phyloP scores from a whole-genome alignment of 176 grass and related monocot species.

The Musa itinerans region DNA sequence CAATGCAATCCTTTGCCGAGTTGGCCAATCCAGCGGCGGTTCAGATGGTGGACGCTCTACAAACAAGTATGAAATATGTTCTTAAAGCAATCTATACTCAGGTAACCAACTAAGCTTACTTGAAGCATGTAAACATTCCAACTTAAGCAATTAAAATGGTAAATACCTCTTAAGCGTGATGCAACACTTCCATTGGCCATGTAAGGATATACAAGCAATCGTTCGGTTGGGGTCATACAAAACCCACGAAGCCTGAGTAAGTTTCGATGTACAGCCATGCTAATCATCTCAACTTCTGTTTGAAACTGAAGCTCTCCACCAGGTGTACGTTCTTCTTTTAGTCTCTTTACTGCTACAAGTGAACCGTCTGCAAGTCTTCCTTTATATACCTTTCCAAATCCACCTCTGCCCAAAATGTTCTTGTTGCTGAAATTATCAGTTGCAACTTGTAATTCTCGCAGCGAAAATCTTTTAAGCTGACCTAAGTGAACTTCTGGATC shows the following conservation, averaged over 20 bases:
- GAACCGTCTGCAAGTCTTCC: slow-evolving; percentile 9
- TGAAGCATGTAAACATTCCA: neutral
- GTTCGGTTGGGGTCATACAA: slow-evolving; percentile 16
- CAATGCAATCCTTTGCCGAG: slow-evolving; percentile 2
- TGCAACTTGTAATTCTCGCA: slow-evolving; percentile 82
- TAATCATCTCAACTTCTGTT: slow-evolving; percentile 16
- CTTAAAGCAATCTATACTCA: neutral
- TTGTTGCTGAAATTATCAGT: slow-evolving; percentile 75
- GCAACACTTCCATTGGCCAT: slow-evolving; percentile 18
- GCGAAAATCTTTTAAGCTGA: slow-evolving; percentile 74
- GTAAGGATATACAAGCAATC: slow-evolving; percentile 13
- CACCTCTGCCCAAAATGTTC: slow-evolving; percentile 74
- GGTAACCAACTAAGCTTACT: neutral
- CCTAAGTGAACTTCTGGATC: slow-evolving; percentile 91
- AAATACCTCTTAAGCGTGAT: slow-evolving; percentile 10
- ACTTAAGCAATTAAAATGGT: neutral
- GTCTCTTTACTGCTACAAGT: slow-evolving; percentile 14
- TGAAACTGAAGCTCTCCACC: slow-evolving; percentile 10
- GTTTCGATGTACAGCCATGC: slow-evolving; percentile 5
- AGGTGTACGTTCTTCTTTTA: slow-evolving; percentile 12
- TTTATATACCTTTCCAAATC: slow-evolving; percentile 64
- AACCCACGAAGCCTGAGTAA: slow-evolving; percentile 14
- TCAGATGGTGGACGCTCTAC: neutral
- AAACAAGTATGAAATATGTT: neutral
- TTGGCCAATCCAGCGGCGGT: slow-evolving; percentile 7